A percentile compares a stretch with the other conserved stretches of the same genome.
Evolutionary conservation across 2,329 filamentous ascomycete species (phyloP).

Genomic region (Fusarium bulbicola): DNA sequence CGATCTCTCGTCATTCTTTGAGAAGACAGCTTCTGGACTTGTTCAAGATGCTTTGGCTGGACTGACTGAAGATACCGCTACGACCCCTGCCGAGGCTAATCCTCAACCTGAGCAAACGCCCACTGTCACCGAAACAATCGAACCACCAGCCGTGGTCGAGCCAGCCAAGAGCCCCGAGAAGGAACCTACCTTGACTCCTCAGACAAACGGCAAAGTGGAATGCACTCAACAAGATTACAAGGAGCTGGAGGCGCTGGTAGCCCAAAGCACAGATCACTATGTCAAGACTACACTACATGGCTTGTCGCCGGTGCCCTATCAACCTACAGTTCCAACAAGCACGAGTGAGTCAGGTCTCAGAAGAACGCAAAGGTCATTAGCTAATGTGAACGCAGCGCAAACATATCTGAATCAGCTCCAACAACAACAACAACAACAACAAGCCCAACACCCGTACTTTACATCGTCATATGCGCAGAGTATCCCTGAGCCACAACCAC

Average conservation of each 20-base stretch:
- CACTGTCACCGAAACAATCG: conserved; percentile 30
- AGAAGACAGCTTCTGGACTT: conserved; percentile 53
- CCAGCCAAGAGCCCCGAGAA: conserved; percentile 41
- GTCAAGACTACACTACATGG: conserved; percentile 56
- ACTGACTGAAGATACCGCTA: conserved; percentile 43
- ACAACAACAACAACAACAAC: conserved; percentile 53
- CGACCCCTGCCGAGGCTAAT: background rate
- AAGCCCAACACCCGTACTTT: conserved; percentile 49
- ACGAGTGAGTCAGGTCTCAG: conserved; percentile 44
- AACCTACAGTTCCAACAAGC: conserved; percentile 53
- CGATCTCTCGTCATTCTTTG: conserved; percentile 54
- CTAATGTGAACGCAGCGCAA: conserved; percentile 49
- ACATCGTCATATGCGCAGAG: conserved; percentile 45
- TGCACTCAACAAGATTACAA: conserved; percentile 51
- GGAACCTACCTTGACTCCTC: conserved; percentile 33
- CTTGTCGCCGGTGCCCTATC: conserved; percentile 54
- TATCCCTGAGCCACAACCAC: conserved; percentile 48
- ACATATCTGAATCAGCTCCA: conserved; percentile 51
- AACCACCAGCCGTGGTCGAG: conserved; percentile 26
- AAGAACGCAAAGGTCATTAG: conserved; percentile 10
- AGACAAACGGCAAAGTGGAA: conserved; percentile 46
- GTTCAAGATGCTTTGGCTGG: conserved; percentile 53
- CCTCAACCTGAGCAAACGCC: conserved; percentile 34
- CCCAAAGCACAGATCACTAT: conserved; percentile 56
- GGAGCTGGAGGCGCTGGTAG: conserved; percentile 55